Evolutionary conservation across 106 monocot species (phyloP).

Genomic region (Dendrobium huoshanense): DNA sequence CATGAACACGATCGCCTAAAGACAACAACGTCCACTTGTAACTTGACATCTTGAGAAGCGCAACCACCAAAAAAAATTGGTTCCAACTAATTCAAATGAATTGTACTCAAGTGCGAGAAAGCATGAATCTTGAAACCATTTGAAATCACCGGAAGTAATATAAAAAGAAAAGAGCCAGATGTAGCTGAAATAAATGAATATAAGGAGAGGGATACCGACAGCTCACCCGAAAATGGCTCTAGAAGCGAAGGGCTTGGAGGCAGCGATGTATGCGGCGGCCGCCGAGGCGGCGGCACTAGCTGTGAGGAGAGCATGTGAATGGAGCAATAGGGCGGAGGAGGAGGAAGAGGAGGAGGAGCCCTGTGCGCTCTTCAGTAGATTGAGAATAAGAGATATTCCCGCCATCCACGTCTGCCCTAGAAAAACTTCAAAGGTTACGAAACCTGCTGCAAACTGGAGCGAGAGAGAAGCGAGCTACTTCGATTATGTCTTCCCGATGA

Average conservation of each 20-base stretch:
- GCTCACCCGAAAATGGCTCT: constrained; percentile 37
- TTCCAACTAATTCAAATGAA: not conserved
- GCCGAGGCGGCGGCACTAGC: constrained; percentile 36
- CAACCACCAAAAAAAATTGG: not conserved
- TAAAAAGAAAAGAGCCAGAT: not conserved
- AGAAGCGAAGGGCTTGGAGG: constrained; percentile 33
- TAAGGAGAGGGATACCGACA: not conserved
- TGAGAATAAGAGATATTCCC: constrained; percentile 39
- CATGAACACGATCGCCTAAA: too few relatives aligned
- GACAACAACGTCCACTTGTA: not conserved
- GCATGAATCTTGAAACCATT: not conserved
- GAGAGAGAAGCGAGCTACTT: not conserved
- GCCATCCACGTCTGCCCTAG: constrained; percentile 15
- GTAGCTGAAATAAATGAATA: not conserved
- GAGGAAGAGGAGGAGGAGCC: constrained; percentile 8
- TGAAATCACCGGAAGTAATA: not conserved
- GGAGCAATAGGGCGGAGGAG: constrained; percentile 22
- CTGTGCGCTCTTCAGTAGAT: constrained; percentile 31
- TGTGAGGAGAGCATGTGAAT: constrained; percentile 32
- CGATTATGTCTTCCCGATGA: too few relatives aligned
- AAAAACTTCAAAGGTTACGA: not conserved
- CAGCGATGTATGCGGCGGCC: constrained; percentile 31
- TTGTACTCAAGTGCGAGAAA: not conserved
- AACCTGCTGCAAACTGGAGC: not conserved
- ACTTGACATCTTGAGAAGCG: not conserved